These are phyloP conservation scores for Parasitella parasitica DNA, from an alignment of 371 early-diverging fungal genomes.

Conservation along the genomic window DNA sequence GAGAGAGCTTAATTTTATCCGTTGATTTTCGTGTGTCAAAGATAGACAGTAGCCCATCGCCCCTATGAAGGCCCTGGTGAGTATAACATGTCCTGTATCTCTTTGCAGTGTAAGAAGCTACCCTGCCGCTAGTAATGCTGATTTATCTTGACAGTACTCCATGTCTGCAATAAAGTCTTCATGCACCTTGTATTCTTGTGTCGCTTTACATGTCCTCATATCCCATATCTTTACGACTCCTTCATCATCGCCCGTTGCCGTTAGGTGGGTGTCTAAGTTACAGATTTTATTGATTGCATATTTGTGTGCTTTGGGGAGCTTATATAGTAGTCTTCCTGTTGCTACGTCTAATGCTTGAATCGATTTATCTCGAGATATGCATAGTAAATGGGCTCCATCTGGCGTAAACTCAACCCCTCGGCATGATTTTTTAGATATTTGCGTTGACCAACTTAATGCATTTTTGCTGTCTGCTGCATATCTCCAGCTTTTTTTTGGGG, in stretches of 20 bases:
- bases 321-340: conserved; percentile 59
- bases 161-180: conserved; percentile 87
- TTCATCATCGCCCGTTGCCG: conserved; percentile 88
- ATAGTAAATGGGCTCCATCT: conserved; percentile 57
- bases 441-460: conserved; percentile 44
- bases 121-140: conserved; percentile 68
- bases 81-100: not conserved
- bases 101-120: conserved; percentile 16
- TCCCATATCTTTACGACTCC: conserved; percentile 89
- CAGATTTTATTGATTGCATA: conserved; percentile 75
- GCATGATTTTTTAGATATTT: conserved; percentile 79
- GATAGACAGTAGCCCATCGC: conserved; percentile 85
- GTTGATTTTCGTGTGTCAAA: conserved; percentile 75
- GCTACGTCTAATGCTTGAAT: conserved; percentile 69
- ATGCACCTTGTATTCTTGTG: conserved; percentile 72
- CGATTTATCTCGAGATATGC: conserved; percentile 76
- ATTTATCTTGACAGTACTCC: conserved; percentile 53
- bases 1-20: conserved; percentile 69
- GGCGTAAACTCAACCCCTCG: conserved; percentile 76
- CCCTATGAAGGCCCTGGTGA: too few relatives aligned
- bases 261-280: conserved; percentile 58
- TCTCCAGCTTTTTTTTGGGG: not conserved
- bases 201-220: conserved; percentile 62
- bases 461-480: not conserved
- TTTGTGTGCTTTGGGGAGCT: conserved; percentile 40